phyloP scores from a whole-genome alignment of 2,329 filamentous ascomycete species.

The Anthostomella pinea region DNA sequence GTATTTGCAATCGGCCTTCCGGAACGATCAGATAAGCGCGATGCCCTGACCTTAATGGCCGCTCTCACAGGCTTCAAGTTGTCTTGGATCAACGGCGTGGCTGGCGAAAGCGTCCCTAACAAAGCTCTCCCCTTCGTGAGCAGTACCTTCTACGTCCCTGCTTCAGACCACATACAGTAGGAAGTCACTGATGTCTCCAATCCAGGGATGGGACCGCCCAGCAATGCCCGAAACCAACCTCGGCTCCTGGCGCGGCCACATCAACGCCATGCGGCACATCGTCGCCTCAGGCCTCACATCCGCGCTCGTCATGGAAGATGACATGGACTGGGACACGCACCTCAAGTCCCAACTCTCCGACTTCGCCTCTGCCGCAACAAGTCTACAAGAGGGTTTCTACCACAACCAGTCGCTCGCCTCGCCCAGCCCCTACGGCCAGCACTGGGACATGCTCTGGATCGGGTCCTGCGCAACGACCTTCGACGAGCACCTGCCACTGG shows the following conservation, averaged over 20 bases:
- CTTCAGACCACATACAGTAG: no score
- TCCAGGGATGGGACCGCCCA: slow-evolving; percentile 23
- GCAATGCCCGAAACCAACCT: slow-evolving; percentile 31
- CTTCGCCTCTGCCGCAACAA: slow-evolving; percentile 22
- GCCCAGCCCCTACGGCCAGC: slow-evolving; percentile 43
- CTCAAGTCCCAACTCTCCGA: slow-evolving; percentile 31
- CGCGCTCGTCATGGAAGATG: slow-evolving; percentile 43
- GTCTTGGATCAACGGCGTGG: slow-evolving; percentile 41
- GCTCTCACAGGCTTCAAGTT: slow-evolving; percentile 40
- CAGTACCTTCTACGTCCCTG: no score
- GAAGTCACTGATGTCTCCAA: neutral
- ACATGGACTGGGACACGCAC: slow-evolving; percentile 43
- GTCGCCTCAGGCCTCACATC: slow-evolving; percentile 33
- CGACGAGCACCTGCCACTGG: slow-evolving; percentile 25
- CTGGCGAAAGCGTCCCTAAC: slow-evolving; percentile 35
- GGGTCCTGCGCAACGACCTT: slow-evolving; percentile 45
- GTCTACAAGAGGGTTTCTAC: slow-evolving; percentile 12
- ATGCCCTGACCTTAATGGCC: slow-evolving; percentile 41
- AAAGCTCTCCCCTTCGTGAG: slow-evolving; percentile 38
- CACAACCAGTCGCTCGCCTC: slow-evolving; percentile 14
- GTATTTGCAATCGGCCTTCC: slow-evolving; percentile 45
- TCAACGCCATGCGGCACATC: slow-evolving; percentile 35
- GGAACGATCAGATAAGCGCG: slow-evolving; percentile 44
- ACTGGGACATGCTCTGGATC: slow-evolving; percentile 54
- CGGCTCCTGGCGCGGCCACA: slow-evolving; percentile 38